phyloP scores from a whole-genome alignment of 257 asterid species.

The Haberlea rhodopensis region DNA sequence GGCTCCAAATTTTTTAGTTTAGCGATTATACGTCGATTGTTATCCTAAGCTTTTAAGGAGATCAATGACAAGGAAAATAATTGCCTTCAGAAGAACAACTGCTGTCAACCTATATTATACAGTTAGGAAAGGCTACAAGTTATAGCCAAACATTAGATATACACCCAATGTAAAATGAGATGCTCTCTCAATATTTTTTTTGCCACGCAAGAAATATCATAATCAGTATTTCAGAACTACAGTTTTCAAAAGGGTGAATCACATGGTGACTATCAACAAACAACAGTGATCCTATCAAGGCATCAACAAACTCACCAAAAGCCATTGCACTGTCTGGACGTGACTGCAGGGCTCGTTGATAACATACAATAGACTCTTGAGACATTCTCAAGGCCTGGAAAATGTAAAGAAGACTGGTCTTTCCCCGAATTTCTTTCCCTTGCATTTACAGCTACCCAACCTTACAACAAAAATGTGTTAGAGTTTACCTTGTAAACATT shows the following conservation, averaged over 20 bases:
- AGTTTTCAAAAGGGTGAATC: not conserved
- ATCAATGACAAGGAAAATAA: too few species aligned
- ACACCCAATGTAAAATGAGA: not conserved
- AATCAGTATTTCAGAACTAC: not conserved
- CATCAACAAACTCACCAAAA: constrained; percentile 56
- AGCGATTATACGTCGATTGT: too few species aligned
- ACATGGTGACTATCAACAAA: not conserved
- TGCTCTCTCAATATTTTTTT: not conserved
- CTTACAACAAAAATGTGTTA: constrained; percentile 44
- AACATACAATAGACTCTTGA: constrained; percentile 89
- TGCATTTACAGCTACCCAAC: constrained; percentile 49
- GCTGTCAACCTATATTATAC: too few species aligned
- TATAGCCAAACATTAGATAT: too few species aligned
- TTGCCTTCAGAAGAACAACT: too few species aligned
- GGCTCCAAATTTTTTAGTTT: too few species aligned
- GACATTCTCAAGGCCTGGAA: constrained; percentile 94
- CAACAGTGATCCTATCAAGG: not conserved
- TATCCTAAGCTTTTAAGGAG: too few species aligned
- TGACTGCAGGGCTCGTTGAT: constrained; percentile 87
- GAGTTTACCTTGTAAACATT: constrained; percentile 91
- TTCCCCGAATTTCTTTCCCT: constrained; percentile 49
- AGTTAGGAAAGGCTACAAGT: too few species aligned
- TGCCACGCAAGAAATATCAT: not conserved
- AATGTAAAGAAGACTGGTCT: constrained; percentile 55
- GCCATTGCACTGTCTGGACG: constrained; percentile 96